A percentile compares a stretch with the other conserved stretches of the same genome.
phyloP scores from a whole-genome alignment of 345 rosid species.

The Eucalyptus pauciflora region DNA sequence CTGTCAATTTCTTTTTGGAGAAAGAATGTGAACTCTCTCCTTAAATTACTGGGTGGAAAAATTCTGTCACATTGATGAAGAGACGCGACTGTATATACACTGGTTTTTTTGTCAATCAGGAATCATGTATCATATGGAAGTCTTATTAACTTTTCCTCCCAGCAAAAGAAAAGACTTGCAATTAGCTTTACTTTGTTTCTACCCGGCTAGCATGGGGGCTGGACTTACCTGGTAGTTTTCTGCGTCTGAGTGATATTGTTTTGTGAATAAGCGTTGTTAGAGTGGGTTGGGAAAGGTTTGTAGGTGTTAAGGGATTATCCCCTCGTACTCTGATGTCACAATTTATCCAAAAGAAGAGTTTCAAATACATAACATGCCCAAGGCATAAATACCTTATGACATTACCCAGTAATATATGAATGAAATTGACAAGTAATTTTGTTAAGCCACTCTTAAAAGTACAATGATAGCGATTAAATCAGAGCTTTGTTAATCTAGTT shows the following conservation, averaged over 20 bases:
- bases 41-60: too few species aligned
- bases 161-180: rapidly evolving
- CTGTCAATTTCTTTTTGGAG: too few species aligned
- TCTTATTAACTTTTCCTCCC: not conserved
- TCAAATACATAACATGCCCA: rapidly evolving
- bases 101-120: not conserved
- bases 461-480: too few species aligned
- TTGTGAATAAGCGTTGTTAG: not conserved
- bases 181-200: not conserved
- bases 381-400: not conserved
- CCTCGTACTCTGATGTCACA: not conserved
- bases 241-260: not conserved
- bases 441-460: rapidly evolving
- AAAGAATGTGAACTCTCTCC: too few species aligned
- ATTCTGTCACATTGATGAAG: too few species aligned
- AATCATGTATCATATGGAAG: not conserved
- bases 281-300: not conserved
- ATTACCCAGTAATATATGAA: not conserved
- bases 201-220: rapidly evolving
- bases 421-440: not conserved
- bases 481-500: not conserved
- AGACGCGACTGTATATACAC: not conserved
- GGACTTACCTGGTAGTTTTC: not conserved
- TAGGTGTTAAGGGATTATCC: not conserved
- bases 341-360: not conserved